Base-by-base conservation (phyloP, 78 protist species). In the Pigoraptor vietnamica region DNA sequence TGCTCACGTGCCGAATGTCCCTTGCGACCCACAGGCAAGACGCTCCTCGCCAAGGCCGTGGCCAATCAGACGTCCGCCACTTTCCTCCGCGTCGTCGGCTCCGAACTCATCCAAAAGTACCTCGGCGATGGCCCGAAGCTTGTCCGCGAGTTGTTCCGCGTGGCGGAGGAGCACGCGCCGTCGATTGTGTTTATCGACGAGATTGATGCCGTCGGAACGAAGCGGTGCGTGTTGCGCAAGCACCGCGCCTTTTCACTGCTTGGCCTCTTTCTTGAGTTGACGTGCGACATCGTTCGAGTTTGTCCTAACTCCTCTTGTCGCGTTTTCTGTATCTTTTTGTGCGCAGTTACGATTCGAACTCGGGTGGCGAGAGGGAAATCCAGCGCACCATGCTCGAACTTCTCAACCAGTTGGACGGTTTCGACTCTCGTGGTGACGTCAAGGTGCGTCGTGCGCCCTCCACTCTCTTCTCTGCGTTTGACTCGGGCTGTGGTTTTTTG, bases 171-270 rank as follows among this genome's bases (percentile, higher is more conserved):
- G 89, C 90, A 91, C 84, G 99, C 99, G 24, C 99, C 99, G 35
- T 94, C 99, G 88, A 99, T 99, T 39, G 99, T 99, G 87, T 99
- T 99, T 96, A 99, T 99, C 67, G 99, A 99, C 93, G 99, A 99
- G 93, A 99, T 99, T 81, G 99, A 99, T 88, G 99, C 99, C 35
- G 97, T 99, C 32, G 99, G 99, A 29, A 97, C 99, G n/a, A 98
- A 98, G 88, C 88, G 88, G 86, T 48, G 67, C 6, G 67, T 48
- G 67, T 48, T 48, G 67, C 67, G 67, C 67, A 48, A 48, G 67
- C 29, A 14, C 67, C 14, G 6, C 29, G 67, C 67, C 6, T 48
- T 48, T 48, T 14, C 29, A 48, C 6, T 48, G 67, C 29, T 6
- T 48, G 6, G 67, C 29, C 67, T 48, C 67, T n/a, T n/a, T n/a